Base-by-base conservation (phyloP, 192 early-diverging fungal genomes). In the Mortierella alpina region DNA sequence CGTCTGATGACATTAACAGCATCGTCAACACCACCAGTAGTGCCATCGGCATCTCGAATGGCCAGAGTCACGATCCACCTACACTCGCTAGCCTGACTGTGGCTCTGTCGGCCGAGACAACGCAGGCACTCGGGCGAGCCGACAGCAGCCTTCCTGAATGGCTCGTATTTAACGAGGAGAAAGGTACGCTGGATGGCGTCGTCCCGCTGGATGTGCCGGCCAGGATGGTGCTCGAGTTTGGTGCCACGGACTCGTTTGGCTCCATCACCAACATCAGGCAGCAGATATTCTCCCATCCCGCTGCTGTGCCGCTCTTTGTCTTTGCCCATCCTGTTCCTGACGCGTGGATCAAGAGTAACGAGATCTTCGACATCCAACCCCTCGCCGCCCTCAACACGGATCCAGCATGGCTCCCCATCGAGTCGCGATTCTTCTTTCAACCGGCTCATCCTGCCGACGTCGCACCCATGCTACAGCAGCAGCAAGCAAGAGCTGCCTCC, bases 121-220 rank as follows among this genome's bases (percentile, higher is more conserved):
- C 46, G 13, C 41, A 47, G 18, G 54, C 56, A 6, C 48, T 64
- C 0, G 46, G 22, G 1, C 10, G 31, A 50, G 12, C 10, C 47
- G 51, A 51, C 49, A 64, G 23, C 48, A 58, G 20, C 10, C 66
- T 68, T 50, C 66, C 66, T 7, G 47, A 15, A 42, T 68, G 66
- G 66, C 22, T 68, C 45, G 46, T 55, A 13, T 68, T 68, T 42
- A 44, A 68, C 15, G 14, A 23, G 14, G 39, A 20, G 1, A 57
- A 42, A 7, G 45, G 53, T 45, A 58, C 45, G 8, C 18, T 68
- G 17, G 23, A 53, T 11, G 66, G 66, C 14, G 50, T 20, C 7
- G 54, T 47, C 0, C 66, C 66, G 22, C 41, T 44, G 31, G 18
- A 7, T 17, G 22, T 10, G 2, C 55, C 66, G 14, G 2, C 42